Evolutionary conservation across 345 rosid species (phyloP).

Genomic region (Salix viminalis): DNA sequence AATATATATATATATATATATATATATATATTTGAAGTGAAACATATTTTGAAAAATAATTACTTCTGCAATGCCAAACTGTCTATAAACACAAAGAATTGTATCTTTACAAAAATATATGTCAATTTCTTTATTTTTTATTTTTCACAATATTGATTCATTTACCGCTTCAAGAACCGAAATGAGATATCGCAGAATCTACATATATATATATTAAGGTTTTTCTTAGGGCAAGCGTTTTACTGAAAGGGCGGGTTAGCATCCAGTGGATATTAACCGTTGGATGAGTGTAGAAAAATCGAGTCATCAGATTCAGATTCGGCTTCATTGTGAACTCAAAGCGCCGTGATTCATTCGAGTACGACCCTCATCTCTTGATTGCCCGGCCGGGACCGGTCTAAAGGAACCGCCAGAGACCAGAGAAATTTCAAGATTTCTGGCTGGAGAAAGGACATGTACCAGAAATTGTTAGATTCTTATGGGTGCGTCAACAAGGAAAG

Average conservation of each 20-base stretch:
- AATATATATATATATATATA: too few species aligned
- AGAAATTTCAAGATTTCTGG: background rate
- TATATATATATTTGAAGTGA: too few species aligned
- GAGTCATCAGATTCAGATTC: background rate
- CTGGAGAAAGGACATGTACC: background rate
- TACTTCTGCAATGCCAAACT: too few species aligned
- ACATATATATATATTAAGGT: background rate
- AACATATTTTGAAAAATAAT: too few species aligned
- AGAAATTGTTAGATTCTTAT: background rate
- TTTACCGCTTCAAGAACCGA: too few species aligned
- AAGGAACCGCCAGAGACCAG: background rate
- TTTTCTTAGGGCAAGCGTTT: background rate
- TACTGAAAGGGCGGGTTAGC: background rate
- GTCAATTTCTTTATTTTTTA: too few species aligned
- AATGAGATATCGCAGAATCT: too few species aligned
- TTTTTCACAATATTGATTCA: too few species aligned
- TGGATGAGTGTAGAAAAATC: background rate
- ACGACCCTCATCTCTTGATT: background rate
- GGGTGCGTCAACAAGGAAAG: background rate
- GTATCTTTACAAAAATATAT: too few species aligned
- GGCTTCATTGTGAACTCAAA: background rate
- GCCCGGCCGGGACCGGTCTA: background rate
- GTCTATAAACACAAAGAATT: too few species aligned
- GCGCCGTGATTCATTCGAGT: background rate
- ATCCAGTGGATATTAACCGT: background rate